phyloP scores from a whole-genome alignment of 176 grass and related monocot species.

The maize (Zea mays) region Zm-B73-REFERENCE-NAM-5.0 NC_050103.1:142613501-142614000 shows the following conservation, averaged over 20 bases:
- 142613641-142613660: background rate
- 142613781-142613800: slow-evolving; percentile 32
- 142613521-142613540: too few species aligned
- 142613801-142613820: slow-evolving; percentile 29
- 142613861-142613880: background rate
- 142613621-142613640: background rate
- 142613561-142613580: too few species aligned
- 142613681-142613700: too few species aligned
- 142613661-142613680: too few species aligned
- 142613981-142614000: slow-evolving; percentile 53
- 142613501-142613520: too few species aligned
- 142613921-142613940: background rate
- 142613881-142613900: slow-evolving; percentile 23
- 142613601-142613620: background rate
- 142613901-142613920: slow-evolving; percentile 10
- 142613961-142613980: slow-evolving; percentile 6
- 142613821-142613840: background rate
- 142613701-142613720: background rate
- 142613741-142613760: background rate
- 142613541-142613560: too few species aligned
- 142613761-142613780: background rate
- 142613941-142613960: background rate
- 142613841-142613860: background rate
- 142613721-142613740: background rate
- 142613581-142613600: too few species aligned